Percentiles rank a stretch among this genome's conserved stretches.
Conservation (phyloP, 192 early-diverging fungal genomes). For the Podila minutissima region DNA sequence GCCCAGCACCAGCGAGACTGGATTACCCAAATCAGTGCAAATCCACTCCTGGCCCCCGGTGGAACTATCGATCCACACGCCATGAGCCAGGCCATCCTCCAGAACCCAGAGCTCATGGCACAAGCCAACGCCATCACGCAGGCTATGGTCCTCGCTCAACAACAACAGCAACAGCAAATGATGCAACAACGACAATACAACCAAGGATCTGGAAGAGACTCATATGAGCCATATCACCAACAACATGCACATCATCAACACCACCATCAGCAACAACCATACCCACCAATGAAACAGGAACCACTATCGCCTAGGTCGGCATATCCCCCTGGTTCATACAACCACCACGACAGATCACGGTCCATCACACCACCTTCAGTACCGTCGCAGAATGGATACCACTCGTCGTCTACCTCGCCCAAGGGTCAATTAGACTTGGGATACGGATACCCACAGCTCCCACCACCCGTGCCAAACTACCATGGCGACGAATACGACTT, state of each 20-base stretch:
- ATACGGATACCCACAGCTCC: background rate
- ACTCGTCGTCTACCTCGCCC: background rate
- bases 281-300: background rate
- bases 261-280: slow-evolving; percentile 11
- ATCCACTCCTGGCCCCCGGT: slow-evolving; percentile 26
- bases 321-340: background rate
- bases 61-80: slow-evolving; percentile 36
- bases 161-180: slow-evolving; percentile 27
- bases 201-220: too few relatives aligned
- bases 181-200: slow-evolving; percentile 3
- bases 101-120: slow-evolving; percentile 46
- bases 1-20: slow-evolving; percentile 34
- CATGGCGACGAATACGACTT: background rate
- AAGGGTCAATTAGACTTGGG: background rate
- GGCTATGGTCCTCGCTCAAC: slow-evolving; percentile 41
- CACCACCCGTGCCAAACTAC: background rate
- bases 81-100: slow-evolving; percentile 48
- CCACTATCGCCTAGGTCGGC: background rate
- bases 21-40: slow-evolving; percentile 26
- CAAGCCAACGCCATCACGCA: slow-evolving; percentile 47
- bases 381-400: background rate
- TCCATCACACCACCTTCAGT: background rate
- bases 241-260: slow-evolving; percentile 8
- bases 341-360: slow-evolving; percentile 1
- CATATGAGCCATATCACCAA: slow-evolving; percentile 8